These are phyloP conservation scores for Solanum ossicruentum DNA, from an alignment of 257 asterid genomes.

Conservation along the genomic window DNA sequence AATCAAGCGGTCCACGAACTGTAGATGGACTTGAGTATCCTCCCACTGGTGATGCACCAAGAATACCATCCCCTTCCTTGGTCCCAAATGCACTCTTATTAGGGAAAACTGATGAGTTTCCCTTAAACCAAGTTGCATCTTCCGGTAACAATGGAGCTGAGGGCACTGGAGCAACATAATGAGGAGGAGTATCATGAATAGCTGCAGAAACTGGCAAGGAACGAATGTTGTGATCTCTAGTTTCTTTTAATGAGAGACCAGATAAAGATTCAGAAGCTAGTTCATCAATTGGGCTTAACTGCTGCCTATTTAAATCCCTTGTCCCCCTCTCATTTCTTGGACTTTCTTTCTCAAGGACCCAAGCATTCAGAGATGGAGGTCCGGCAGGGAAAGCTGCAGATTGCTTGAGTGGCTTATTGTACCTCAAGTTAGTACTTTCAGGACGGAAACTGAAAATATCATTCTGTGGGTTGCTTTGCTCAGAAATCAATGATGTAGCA, in stretches of 20 bases:
- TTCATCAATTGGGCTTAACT: slow-evolving; percentile 58
- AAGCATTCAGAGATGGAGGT: slow-evolving; percentile 78
- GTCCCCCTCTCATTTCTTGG: slow-evolving; percentile 20
- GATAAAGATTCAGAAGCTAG: slow-evolving; percentile 28
- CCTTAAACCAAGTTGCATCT: slow-evolving; percentile 42
- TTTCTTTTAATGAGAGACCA: slow-evolving; percentile 28
- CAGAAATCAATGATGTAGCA: slow-evolving; percentile 43
- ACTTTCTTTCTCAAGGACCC: slow-evolving; percentile 44
- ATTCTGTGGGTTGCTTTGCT: slow-evolving; percentile 21
- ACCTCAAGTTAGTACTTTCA: slow-evolving; percentile 2
- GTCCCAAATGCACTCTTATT: slow-evolving; percentile 11
- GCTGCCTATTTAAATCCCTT: slow-evolving; percentile 14
- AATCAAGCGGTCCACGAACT: slow-evolving; percentile 19
- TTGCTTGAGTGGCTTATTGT: slow-evolving; percentile 15
- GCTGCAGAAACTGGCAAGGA: slow-evolving; percentile 17
- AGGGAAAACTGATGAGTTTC: slow-evolving; percentile 10
- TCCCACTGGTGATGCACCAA: slow-evolving; percentile 55
- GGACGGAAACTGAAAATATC: slow-evolving; percentile 23
- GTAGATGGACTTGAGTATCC: slow-evolving; percentile 18
- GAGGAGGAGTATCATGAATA: slow-evolving; percentile 14
- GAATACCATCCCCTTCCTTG: slow-evolving; percentile 53
- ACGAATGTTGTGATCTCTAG: slow-evolving; percentile 8
- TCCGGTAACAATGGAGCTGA: slow-evolving; percentile 84
- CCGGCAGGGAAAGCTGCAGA: slow-evolving; percentile 35
- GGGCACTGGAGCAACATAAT: slow-evolving; percentile 54